Evolutionary conservation across 2,329 filamentous ascomycete genomes (phyloP).

Genomic region (Lizonia empirigonia): DNA sequence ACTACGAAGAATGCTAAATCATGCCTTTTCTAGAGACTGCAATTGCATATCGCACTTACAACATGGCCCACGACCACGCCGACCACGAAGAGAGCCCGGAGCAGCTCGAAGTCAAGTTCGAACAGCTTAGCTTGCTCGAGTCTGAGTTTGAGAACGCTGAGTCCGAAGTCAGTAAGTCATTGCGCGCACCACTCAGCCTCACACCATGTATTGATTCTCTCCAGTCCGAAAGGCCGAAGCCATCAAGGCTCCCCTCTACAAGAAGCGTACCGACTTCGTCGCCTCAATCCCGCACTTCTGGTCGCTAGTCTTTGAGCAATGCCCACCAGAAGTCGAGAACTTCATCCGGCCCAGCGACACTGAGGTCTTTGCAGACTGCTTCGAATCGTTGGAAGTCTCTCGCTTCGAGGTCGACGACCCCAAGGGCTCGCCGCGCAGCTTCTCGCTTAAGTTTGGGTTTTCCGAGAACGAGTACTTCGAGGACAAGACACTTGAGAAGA

Average conservation of each 20-base stretch:
- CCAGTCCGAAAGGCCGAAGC: slow-evolving; percentile 75
- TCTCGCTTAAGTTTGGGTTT: slow-evolving; percentile 76
- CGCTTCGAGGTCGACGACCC: slow-evolving; percentile 77
- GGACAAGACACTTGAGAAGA: slow-evolving; percentile 81
- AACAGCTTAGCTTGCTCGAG: slow-evolving; percentile 80
- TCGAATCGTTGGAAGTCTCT: slow-evolving; percentile 72
- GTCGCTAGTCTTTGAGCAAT: slow-evolving; percentile 89
- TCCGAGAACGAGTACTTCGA: slow-evolving; percentile 80
- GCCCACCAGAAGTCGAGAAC: slow-evolving; percentile 83
- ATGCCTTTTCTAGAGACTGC: slow-evolving; percentile 25
- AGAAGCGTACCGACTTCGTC: slow-evolving; percentile 73
- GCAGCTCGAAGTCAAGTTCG: slow-evolving; percentile 57
- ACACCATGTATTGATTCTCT: slow-evolving; percentile 14
- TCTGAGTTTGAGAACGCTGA: slow-evolving; percentile 84
- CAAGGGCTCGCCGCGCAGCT: slow-evolving; percentile 77
- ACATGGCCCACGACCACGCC: slow-evolving; percentile 31
- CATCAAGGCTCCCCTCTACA: slow-evolving; percentile 73
- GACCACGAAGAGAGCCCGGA: slow-evolving; percentile 24
- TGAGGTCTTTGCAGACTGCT: slow-evolving; percentile 69
- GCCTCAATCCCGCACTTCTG: slow-evolving; percentile 85
- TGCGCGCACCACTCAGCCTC: background rate
- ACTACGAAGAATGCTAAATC: slow-evolving; percentile 6
- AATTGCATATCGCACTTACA: slow-evolving; percentile 15
- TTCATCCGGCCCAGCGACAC: slow-evolving; percentile 84
- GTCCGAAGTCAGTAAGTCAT: slow-evolving; percentile 72